Evolutionary conservation across 768 basidiomycete species (phyloP).

Genomic region (Rhizopogon vesiculosus): DNA sequence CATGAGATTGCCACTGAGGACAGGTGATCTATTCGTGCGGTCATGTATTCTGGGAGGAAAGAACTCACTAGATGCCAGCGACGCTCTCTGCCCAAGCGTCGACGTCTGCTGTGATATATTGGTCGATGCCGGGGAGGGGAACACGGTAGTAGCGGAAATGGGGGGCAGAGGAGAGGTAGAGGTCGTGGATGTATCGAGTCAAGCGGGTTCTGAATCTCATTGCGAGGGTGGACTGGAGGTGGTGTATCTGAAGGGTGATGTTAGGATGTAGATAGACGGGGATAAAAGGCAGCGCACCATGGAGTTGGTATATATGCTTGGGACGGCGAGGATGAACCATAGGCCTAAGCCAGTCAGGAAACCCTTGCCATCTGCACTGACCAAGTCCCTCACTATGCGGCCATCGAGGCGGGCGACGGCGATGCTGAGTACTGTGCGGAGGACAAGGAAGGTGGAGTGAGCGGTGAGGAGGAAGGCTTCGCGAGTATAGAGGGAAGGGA

Average conservation of each 20-base stretch:
- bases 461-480: slow-evolving; percentile 70
- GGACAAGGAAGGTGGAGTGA: slow-evolving; percentile 83
- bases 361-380: slow-evolving; percentile 79
- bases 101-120: slow-evolving; percentile 92
- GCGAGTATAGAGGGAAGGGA: slow-evolving; percentile 57
- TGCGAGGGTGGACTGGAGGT: slow-evolving; percentile 83
- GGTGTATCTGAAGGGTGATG: slow-evolving; percentile 59
- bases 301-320: slow-evolving; percentile 93
- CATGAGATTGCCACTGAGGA: slow-evolving; percentile 77
- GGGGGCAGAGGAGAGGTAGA: slow-evolving; percentile 78
- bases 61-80: slow-evolving; percentile 81
- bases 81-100: slow-evolving; percentile 85
- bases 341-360: slow-evolving; percentile 77
- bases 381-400: slow-evolving; percentile 82
- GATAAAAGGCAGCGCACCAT: slow-evolving; percentile 51
- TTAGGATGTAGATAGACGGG: not conserved
- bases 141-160: slow-evolving; percentile 66
- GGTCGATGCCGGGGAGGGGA: slow-evolving; percentile 74
- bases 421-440: slow-evolving; percentile 84
- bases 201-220: slow-evolving; percentile 80
- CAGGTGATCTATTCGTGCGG: not conserved
- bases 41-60: not conserved
- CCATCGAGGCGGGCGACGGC: slow-evolving; percentile 88
- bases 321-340: slow-evolving; percentile 90
- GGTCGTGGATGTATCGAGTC: slow-evolving; percentile 86